These are phyloP conservation scores for Pythium periplocum DNA, from an alignment of 352 stramenopile genomes.

Conservation along the genomic window DNA sequence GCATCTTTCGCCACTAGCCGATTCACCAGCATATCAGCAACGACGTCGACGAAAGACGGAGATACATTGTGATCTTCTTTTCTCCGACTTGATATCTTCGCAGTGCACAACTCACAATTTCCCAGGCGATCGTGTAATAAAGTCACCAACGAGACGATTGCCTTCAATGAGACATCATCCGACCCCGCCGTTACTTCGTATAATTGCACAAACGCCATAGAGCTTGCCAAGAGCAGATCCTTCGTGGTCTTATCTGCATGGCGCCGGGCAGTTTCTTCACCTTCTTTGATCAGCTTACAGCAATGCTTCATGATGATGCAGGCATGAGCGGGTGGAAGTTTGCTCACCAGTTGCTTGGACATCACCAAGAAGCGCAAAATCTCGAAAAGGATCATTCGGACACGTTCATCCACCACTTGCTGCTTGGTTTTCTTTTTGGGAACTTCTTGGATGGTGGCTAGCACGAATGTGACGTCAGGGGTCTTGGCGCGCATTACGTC, in stretches of 20 bases:
- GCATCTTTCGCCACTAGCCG: no score
- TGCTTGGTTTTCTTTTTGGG: conserved; percentile 22
- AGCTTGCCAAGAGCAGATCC: conserved; percentile 43
- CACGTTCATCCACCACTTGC: conserved; percentile 2
- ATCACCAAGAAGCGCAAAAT: no score
- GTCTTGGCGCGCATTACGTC: no score
- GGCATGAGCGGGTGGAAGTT: background rate
- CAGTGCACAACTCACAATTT: conserved; percentile 13
- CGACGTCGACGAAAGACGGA: no score
- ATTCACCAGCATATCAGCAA: no score
- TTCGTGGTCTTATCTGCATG: conserved; percentile 37
- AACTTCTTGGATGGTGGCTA: no score
- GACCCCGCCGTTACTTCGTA: conserved; percentile 12
- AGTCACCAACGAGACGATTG: conserved; percentile 8
- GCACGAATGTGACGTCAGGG: no score
- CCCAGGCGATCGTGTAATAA: conserved; percentile 16
- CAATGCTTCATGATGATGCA: conserved; percentile 18
- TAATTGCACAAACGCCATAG: conserved; percentile 46
- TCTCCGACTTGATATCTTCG: background rate
- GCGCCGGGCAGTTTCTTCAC: conserved; percentile 42
- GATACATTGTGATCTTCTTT: background rate
- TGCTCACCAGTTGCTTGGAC: background rate
- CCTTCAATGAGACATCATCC: background rate
- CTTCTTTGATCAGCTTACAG: conserved; percentile 61
- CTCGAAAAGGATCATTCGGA: background rate